Evolutionary conservation across 1,284 basidiomycete genomes (phyloP).

Genomic region (Fomitopsis palustris): DNA sequence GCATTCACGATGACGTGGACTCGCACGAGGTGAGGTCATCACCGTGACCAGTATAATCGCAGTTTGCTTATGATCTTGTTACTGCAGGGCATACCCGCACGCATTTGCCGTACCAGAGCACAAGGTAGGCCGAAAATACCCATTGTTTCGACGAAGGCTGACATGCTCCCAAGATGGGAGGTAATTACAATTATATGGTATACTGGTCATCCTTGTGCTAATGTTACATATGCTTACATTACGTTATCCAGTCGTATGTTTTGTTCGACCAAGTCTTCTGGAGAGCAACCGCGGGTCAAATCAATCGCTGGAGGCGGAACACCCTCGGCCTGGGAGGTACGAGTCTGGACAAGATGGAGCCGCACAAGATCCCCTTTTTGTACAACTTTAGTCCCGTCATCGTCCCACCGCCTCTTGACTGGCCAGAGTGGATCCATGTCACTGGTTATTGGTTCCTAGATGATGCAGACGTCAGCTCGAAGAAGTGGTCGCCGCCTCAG

Average conservation of each 20-base stretch:
- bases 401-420: conserved; percentile 90
- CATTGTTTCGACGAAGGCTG: neutral
- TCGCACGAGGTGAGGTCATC: conserved; percentile 54
- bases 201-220: conserved; percentile 12
- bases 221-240: neutral
- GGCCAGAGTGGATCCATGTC: conserved; percentile 98
- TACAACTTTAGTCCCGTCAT: conserved; percentile 94
- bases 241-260: conserved; percentile 65
- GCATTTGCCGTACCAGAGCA: conserved; percentile 96
- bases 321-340: conserved; percentile 77
- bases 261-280: conserved; percentile 99
- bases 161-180: conserved; percentile 69
- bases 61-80: neutral
- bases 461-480: conserved; percentile 81
- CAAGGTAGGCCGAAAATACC: conserved; percentile 44
- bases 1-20: conserved; percentile 90
- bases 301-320: conserved; percentile 91
- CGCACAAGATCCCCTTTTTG: conserved; percentile 94
- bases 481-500: conserved; percentile 84
- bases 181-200: conserved; percentile 97
- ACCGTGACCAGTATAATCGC: too few relatives aligned
- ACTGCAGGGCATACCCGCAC: conserved; percentile 85
- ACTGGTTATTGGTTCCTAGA: conserved; percentile 96
- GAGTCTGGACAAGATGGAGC: conserved; percentile 89
- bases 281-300: conserved; percentile 89